phyloP scores from a whole-genome alignment of 768 basidiomycete species.

The Tricholoma sp. region DNA sequence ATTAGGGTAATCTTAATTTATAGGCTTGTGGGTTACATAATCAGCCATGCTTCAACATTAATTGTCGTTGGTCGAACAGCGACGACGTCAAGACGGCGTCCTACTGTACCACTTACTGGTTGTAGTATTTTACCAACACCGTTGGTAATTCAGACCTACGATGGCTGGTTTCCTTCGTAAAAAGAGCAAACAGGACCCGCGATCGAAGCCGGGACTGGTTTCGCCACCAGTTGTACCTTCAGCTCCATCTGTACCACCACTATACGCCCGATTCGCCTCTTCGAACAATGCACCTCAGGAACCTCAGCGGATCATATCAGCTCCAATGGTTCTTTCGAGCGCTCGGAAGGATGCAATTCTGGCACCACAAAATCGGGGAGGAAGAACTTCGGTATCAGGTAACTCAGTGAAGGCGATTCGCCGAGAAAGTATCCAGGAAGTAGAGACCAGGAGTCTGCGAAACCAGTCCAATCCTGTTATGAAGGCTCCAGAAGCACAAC shows the following conservation, averaged over 20 bases:
- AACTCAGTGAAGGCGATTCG: conserved; percentile 8
- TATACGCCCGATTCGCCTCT: conserved; percentile 36
- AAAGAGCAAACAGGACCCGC: conserved; percentile 34
- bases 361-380: conserved; percentile 8
- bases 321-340: conserved; percentile 31
- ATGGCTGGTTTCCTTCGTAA: conserved; percentile 58
- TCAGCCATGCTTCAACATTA: background rate
- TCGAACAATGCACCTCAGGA: conserved; percentile 14
- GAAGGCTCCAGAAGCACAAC: background rate
- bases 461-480: background rate
- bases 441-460: conserved; percentile 3
- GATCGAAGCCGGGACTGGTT: conserved; percentile 9
- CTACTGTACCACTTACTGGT: background rate
- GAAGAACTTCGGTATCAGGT: background rate
- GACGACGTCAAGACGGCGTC: background rate
- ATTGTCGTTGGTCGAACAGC: background rate
- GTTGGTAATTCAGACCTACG: conserved; percentile 9
- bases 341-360: conserved; percentile 19
- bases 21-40: background rate
- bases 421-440: conserved; percentile 6
- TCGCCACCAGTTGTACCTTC: conserved; percentile 8
- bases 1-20: background rate
- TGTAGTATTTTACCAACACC: background rate
- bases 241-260: conserved; percentile 27
- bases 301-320: conserved; percentile 28